Conservation (phyloP, 306 rosid genomes). For the Gastrolobium bilobum region DNA sequence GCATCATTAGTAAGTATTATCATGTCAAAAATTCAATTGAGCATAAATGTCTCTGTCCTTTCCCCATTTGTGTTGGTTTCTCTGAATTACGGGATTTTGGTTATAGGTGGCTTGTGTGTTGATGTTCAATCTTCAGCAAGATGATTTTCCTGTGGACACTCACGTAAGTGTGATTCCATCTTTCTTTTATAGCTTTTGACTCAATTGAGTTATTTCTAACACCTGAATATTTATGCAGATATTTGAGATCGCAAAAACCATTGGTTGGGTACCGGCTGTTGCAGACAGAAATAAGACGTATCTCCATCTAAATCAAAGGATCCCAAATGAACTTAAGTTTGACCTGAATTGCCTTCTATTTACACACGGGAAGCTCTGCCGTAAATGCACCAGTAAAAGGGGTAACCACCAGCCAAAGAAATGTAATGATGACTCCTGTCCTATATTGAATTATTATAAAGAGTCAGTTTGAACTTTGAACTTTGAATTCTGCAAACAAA, state of each 20-base stretch:
- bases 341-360: slow-evolving; percentile 88
- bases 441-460: slow-evolving; percentile 61
- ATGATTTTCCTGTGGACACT: slow-evolving; percentile 96
- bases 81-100: slow-evolving; percentile 36
- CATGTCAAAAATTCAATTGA: slow-evolving; percentile 36
- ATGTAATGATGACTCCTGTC: slow-evolving; percentile 60
- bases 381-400: slow-evolving; percentile 69
- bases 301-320: slow-evolving; percentile 86
- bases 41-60: neutral
- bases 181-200: slow-evolving; percentile 30
- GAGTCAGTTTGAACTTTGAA: slow-evolving; percentile 44
- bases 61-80: slow-evolving; percentile 21
- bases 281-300: slow-evolving; percentile 88
- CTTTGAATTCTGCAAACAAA: slow-evolving; percentile 26
- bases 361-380: slow-evolving; percentile 90
- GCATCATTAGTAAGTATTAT: neutral
- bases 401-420: slow-evolving; percentile 56
- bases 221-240: slow-evolving; percentile 59
- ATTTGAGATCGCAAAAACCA: slow-evolving; percentile 81
- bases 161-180: slow-evolving; percentile 68
- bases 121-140: slow-evolving; percentile 78
- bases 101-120: slow-evolving; percentile 62
- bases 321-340: slow-evolving; percentile 85
- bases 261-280: slow-evolving; percentile 81
- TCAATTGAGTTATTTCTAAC: neutral